A percentile compares a stretch with the other conserved stretches of the same genome.
These are phyloP conservation scores for Nevesoporus exiguus DNA, from an alignment of 768 basidiomycete species.

Conservation along the genomic window DNA sequence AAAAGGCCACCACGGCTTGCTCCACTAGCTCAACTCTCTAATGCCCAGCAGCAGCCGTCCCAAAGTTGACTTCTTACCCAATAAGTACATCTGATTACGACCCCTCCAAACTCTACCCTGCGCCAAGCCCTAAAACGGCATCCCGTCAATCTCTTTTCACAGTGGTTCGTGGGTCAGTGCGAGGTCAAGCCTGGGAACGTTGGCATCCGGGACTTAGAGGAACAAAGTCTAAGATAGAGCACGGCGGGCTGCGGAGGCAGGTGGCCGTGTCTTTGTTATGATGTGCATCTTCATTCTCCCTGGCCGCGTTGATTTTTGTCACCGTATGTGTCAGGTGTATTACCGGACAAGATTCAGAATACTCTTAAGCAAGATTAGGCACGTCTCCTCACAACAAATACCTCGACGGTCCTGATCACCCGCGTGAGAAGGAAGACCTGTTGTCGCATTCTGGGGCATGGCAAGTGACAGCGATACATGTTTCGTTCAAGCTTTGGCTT, in stretches of 20 bases:
- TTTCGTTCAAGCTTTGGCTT: slow-evolving; percentile 59
- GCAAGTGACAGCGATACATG: neutral
- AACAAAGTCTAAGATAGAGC: slow-evolving; percentile 75
- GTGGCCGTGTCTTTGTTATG: too few relatives aligned
- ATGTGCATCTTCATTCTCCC: too few relatives aligned
- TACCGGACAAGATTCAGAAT: too few relatives aligned
- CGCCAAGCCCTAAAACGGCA: slow-evolving; percentile 61
- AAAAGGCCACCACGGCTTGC: neutral
- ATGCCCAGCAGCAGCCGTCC: slow-evolving; percentile 65
- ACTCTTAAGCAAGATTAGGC: slow-evolving; percentile 71
- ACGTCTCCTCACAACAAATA: slow-evolving; percentile 62
- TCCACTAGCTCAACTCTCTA: slow-evolving; percentile 73
- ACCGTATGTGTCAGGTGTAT: slow-evolving; percentile 71
- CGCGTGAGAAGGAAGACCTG: slow-evolving; percentile 67
- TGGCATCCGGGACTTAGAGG: slow-evolving; percentile 57
- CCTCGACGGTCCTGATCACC: too few relatives aligned
- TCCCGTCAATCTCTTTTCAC: slow-evolving; percentile 71
- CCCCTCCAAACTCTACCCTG: slow-evolving; percentile 65
- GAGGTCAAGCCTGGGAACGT: slow-evolving; percentile 52
- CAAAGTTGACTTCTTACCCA: slow-evolving; percentile 81
- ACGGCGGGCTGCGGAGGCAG: slow-evolving; percentile 62
- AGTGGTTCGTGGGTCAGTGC: slow-evolving; percentile 70
- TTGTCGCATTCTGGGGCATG: slow-evolving; percentile 71
- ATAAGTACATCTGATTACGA: slow-evolving; percentile 65
- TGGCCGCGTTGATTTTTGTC: too few relatives aligned